Base-by-base conservation (phyloP, 2,329 filamentous ascomycete species). In the Aspergillus vadensis region DNA sequence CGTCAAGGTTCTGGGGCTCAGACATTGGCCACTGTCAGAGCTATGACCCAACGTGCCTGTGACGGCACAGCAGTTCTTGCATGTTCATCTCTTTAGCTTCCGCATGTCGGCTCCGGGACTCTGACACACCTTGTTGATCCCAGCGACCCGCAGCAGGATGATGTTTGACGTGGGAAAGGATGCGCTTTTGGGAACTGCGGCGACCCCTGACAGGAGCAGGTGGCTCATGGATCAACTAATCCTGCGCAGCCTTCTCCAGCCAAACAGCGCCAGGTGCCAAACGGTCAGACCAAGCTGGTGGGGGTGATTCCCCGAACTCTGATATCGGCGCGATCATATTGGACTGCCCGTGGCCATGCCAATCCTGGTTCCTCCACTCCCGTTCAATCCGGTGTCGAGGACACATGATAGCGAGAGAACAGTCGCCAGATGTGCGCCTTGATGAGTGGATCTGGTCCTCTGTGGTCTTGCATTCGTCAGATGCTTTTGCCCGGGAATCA, bases 31-130 rank as follows among this genome's bases (percentile, higher is more conserved):
- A 41, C 41, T 47, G 36, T 17, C 30, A 55, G 52, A 57, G 60
- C 55, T 49, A 59, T 56, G 52, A 57, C 23, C 57, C 58, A 55
- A 47, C 19, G 54, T 55, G 39, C 25, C 43, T 68, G 67, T 69
- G 67, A 69, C 61, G 59, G 61, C 61, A 61, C 59, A 64, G 59
- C 60, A 55, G 61, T 58, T 65, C 67, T 65, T 67, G 68, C 67
- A 67, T 59, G 63, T 64, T 61, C 25, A 57, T 59, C 57, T 48
- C 55, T 55, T 60, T 62, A 62, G 52, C 55, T 57, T 52, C 52
- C 54, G 51, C 52, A 41, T n/a, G 36, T 59, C 52, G 56, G 17
- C 49, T 25, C 47, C 51, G 44, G 30, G 43, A 36, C 43, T 44
- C 51, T 50, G 55, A 53, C 61, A 58, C 55, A 44, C 61, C 61